A percentile compares a stretch with the other conserved stretches of the same genome.
Conservation (phyloP, 257 asterid genomes). For the Solanum okadae region DNA sequence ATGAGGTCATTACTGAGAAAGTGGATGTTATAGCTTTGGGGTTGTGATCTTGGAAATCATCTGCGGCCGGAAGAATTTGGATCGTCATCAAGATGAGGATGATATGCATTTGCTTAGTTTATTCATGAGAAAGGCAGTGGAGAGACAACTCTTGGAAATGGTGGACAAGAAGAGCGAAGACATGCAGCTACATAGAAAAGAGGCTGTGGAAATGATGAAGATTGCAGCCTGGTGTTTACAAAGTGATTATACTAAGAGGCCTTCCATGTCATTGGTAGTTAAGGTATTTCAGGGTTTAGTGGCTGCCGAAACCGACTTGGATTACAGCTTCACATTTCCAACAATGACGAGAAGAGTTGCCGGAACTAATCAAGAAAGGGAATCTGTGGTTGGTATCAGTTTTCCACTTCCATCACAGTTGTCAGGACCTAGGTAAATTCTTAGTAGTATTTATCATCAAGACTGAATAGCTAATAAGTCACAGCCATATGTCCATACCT, state of each 20-base stretch:
- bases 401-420: not conserved
- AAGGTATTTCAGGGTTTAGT: slow-evolving; percentile 8
- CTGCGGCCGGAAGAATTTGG: slow-evolving; percentile 12
- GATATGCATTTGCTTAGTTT: slow-evolving; percentile 2
- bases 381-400: not conserved
- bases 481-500: not conserved
- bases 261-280: slow-evolving; percentile 10
- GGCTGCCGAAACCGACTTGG: not conserved
- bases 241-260: slow-evolving; percentile 13
- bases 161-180: not conserved
- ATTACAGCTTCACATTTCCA: not conserved
- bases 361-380: not conserved
- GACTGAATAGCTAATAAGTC: not conserved
- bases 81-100: slow-evolving; percentile 5
- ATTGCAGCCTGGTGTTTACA: slow-evolving; percentile 18
- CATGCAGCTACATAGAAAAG: not conserved
- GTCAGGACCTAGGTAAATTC: slow-evolving; percentile 4
- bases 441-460: not conserved
- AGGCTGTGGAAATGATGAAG: slow-evolving; percentile 9
- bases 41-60: slow-evolving; percentile 12
- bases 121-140: slow-evolving; percentile 3
- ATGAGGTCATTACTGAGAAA: slow-evolving; percentile 4
- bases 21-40: slow-evolving; percentile 22
- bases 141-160: not conserved
- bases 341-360: not conserved